Conservation (phyloP, 352 stramenopile species). For the Phytophthora quininea region DNA sequence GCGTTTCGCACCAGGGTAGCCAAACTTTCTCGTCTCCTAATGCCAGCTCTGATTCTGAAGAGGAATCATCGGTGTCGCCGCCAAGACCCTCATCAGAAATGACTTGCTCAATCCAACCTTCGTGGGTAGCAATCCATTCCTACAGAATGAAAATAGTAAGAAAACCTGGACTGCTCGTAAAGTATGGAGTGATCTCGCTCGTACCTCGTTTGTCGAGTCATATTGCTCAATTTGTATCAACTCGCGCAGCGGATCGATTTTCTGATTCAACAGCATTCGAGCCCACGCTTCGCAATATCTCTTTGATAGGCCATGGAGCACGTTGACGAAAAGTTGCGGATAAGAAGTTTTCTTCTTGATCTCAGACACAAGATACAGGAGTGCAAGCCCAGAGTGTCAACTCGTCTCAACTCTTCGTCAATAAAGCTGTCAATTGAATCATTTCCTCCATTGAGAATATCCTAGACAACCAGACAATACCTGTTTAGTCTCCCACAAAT, state of each 20-base stretch:
- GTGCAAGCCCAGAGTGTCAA: slow-evolving; percentile 52
- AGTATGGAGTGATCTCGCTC: neutral
- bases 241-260: slow-evolving; percentile 70
- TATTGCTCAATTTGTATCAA: slow-evolving; percentile 75
- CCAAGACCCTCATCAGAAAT: slow-evolving; percentile 55
- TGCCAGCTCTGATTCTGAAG: slow-evolving; percentile 47
- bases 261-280: slow-evolving; percentile 51
- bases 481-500: neutral
- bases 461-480: slow-evolving; percentile 15
- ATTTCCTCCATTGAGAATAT: slow-evolving; percentile 15
- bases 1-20: slow-evolving; percentile 86
- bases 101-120: slow-evolving; percentile 78
- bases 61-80: slow-evolving; percentile 46
- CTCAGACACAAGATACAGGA: slow-evolving; percentile 63
- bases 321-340: slow-evolving; percentile 54
- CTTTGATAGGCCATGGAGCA: slow-evolving; percentile 58
- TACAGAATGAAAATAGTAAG: slow-evolving; percentile 14
- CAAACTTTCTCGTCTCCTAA: slow-evolving; percentile 79
- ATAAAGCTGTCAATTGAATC: slow-evolving; percentile 46
- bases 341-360: slow-evolving; percentile 50
- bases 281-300: slow-evolving; percentile 81
- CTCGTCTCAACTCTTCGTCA: slow-evolving; percentile 57
- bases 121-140: slow-evolving; percentile 77
- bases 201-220: slow-evolving; percentile 76
- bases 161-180: neutral